Base-by-base conservation (phyloP, 2,329 filamentous ascomycete species). In the Rhynchosporium graminicola region DNA sequence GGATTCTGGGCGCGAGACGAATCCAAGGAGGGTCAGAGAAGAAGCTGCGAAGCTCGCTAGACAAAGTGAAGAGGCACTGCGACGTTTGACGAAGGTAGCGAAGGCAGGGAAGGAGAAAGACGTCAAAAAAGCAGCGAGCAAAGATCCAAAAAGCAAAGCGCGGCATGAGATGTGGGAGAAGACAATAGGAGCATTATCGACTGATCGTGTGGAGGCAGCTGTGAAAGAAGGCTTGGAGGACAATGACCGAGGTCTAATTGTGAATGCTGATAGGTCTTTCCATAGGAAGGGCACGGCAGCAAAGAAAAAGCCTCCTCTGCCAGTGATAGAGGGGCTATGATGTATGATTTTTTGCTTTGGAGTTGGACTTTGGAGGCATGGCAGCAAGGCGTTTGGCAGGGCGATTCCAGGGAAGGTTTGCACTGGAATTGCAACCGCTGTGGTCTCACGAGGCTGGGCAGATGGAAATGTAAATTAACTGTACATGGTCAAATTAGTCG, bases 41-140 rank as follows among this genome's bases (percentile, higher is more conserved):
- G 82, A 86, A 46, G 85, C 85, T 0, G 81, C 84, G 0, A 78
- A 82, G 59, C 83, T 84, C 51, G 83, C 85, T 8, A 82, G 85
- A 67, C 84, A 86, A 65, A 85, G 82, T 2, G 86, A 88, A 71
- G 82, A 85, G 64, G 86, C 86, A 1, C 76, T 88, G 3, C 77
- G 86, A 33, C 77, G 82, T 7, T 76, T 88, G 20, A 82, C 87
- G 33, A 80, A 84, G 28, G 84, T 86, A 20, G 84, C 83, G 60
- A 88, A 88, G 73, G 82, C 85, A 68, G 83, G 85, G 56, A 85
- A 84, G 67, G 84, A 87, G 68, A 87, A 87, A 72, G 85, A 87
- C 69, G 80, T 86, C 48, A 85, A 83, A 68, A 78, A 80, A 2
- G 74, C 82, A 2, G 84, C 86, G 2, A 67, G 66, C 50, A 72